These are phyloP conservation scores for Phytopythium helicoides DNA, from an alignment of 352 stramenopile genomes.

Conservation along the genomic window DNA sequence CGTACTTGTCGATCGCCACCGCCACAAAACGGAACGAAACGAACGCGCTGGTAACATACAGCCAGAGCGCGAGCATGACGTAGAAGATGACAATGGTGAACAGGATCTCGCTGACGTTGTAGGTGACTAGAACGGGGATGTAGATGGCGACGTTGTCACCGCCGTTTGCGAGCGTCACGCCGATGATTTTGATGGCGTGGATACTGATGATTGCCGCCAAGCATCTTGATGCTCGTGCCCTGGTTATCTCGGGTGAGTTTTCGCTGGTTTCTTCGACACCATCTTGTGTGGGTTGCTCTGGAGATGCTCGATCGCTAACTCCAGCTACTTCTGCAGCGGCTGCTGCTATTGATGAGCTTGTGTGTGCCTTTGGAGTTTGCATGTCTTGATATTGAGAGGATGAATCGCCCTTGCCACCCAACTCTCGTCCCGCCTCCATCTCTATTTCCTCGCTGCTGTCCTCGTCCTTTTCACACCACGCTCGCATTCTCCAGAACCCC, in stretches of 20 bases:
- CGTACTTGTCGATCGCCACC: constrained; percentile 1
- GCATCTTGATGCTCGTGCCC: not conserved
- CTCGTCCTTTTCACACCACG: constrained; percentile 2
- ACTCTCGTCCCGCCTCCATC: not conserved
- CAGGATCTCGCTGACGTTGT: constrained; percentile 2
- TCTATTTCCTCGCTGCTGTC: not conserved
- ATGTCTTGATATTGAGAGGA: too few relatives aligned
- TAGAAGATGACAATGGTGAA: constrained; percentile 7
- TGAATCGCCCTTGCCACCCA: too few relatives aligned
- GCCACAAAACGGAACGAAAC: constrained; percentile 5
- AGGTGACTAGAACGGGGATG: constrained; percentile 5
- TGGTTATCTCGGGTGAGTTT: too few relatives aligned
- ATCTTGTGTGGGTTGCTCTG: too few relatives aligned
- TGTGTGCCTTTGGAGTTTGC: too few relatives aligned
- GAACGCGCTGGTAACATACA: constrained; percentile 2
- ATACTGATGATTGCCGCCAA: not conserved
- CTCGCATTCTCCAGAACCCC: constrained; percentile 5
- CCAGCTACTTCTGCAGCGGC: too few relatives aligned
- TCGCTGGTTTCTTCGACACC: not conserved
- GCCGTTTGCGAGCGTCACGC: constrained; percentile 7
- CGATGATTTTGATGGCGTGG: constrained; percentile 2
- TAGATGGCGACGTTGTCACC: constrained; percentile 10
- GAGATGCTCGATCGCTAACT: too few relatives aligned
- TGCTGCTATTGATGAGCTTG: too few relatives aligned
- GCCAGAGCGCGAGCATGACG: constrained; percentile 3